phyloP scores from a whole-genome alignment of 257 asterid genomes.

The Capsicum chinense region DNA sequence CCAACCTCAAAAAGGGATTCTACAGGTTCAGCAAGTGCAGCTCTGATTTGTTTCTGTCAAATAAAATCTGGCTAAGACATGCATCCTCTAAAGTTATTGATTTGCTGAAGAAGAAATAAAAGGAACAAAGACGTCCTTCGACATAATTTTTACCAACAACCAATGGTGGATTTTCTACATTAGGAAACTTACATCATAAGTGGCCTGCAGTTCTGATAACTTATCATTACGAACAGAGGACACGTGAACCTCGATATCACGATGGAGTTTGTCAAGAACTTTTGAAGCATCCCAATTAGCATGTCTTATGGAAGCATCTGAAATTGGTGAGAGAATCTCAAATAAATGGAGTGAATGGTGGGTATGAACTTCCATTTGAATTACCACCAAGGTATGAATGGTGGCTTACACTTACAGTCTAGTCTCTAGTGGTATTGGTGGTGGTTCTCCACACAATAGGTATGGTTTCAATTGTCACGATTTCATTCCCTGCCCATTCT shows the following conservation, averaged over 20 bases:
- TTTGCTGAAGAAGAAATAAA: background rate
- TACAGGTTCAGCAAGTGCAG: constrained; percentile 50
- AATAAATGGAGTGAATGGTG: background rate
- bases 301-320: constrained; percentile 61
- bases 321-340: constrained; percentile 22
- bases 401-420: background rate
- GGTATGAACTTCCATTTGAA: background rate
- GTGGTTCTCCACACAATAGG: background rate
- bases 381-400: background rate
- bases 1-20: constrained; percentile 61
- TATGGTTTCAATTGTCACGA: constrained; percentile 1
- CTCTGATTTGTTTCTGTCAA: constrained; percentile 54
- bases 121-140: background rate
- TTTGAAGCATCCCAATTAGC: constrained; percentile 65
- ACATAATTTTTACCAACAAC: background rate
- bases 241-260: constrained; percentile 61
- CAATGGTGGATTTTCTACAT: background rate
- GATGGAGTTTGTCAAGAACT: constrained; percentile 59
- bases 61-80: constrained; percentile 21
- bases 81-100: constrained; percentile 16
- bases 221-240: constrained; percentile 50
- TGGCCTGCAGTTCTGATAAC: constrained; percentile 49
- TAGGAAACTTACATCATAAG: constrained; percentile 49
- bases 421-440: background rate
- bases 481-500: background rate